These are phyloP conservation scores for Podaxis sp. DNA, from an alignment of 768 basidiomycete genomes.

Conservation along the genomic window DNA sequence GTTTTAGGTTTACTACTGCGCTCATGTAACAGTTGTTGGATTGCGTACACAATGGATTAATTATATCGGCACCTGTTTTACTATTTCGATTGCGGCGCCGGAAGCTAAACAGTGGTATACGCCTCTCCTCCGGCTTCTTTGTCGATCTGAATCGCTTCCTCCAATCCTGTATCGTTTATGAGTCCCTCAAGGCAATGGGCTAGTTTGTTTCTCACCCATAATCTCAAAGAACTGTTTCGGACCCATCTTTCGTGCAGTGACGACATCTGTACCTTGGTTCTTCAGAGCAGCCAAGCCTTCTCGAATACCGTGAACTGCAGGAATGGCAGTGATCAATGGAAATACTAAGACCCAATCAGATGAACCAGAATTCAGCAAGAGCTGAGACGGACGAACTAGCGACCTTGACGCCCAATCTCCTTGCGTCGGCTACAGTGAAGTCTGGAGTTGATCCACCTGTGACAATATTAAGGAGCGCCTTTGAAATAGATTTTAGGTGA, in stretches of 20 bases:
- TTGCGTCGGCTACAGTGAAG: conserved; percentile 48
- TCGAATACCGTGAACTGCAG: conserved; percentile 49
- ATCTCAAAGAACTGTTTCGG: conserved; percentile 52
- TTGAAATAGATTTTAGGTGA: not conserved
- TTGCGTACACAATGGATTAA: not conserved
- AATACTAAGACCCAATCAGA: conserved; percentile 34
- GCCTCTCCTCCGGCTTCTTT: conserved; percentile 16
- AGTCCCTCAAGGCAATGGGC: not conserved
- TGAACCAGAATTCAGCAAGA: not conserved
- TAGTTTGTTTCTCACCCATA: conserved; percentile 34
- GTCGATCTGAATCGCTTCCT: conserved; percentile 25
- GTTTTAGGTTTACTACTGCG: too few species aligned
- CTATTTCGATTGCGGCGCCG: not conserved
- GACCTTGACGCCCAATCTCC: conserved; percentile 45
- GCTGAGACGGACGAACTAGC: conserved; percentile 23
- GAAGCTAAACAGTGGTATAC: not conserved
- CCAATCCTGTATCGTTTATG: conserved; percentile 19
- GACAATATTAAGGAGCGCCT: conserved; percentile 51
- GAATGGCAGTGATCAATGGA: conserved; percentile 46
- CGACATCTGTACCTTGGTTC: conserved; percentile 47
- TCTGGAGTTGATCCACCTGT: conserved; percentile 51
- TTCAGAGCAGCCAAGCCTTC: conserved; percentile 48
- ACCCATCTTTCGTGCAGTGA: conserved; percentile 41
- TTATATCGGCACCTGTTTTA: not conserved
- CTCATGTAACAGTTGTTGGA: too few species aligned